Base-by-base conservation (phyloP, 169 alveolate species). In the Cryptosporidium muris region DNA sequence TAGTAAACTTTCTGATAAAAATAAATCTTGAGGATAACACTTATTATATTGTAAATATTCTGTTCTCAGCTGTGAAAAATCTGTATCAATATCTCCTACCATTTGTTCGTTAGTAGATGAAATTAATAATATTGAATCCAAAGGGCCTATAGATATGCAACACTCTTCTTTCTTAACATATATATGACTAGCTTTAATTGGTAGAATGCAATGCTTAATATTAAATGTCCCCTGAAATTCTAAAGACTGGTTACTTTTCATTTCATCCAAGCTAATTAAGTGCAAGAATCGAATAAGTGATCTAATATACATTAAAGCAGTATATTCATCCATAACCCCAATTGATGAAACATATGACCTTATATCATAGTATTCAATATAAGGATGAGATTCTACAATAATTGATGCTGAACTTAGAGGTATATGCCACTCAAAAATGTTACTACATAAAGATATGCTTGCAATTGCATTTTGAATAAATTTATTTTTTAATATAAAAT, bases 171-270 rank as follows among this genome's bases (percentile, higher is more conserved):
- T 74, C 60, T 63, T 74, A 8, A 74, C 60, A 12, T 74, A 74
- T 34, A 74, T 60, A 25, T 60, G 54, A 48, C 85, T 74, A 40
- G 85, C 85, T 38, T 74, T 74, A 8, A 74, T 42, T n/a, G 85
- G 85, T 12, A 74, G 38, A 42, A 74, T 74, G 2, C 54, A n/a
- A 3, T 38, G 25, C 5, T 60, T 60, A 5, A 34, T 60, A 16
- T 11, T 5, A 16, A 25, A 1, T 16, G 25, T 47, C 6, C n/a
- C 38, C 25, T 34, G 25, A 25, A 25, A 25, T 25, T 25, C 25
- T 25, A 25, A 25, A 25, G 25, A 25, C 25, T 25, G 25, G 25
- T 25, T 0, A 36, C 60, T 34, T 47, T 47, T 40, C 54, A 64
- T 63, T 54, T 43, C 56, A 37, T 34, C 37, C 52, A 68, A 74